phyloP scores from a whole-genome alignment of 176 grass and related monocot genomes.

The Canna indica region DNA sequence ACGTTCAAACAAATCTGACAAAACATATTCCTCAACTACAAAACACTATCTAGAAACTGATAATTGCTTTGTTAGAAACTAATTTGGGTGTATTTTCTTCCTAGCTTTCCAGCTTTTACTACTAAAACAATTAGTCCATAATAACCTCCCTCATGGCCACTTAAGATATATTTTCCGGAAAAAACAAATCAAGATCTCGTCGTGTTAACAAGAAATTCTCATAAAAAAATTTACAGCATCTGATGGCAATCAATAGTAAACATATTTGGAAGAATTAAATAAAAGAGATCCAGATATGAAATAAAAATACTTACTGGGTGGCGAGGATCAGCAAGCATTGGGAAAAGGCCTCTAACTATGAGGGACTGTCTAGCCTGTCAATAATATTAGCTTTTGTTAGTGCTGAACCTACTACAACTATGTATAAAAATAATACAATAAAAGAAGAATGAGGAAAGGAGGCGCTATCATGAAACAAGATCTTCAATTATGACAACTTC shows the following conservation, averaged over 20 bases:
- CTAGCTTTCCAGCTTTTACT: not conserved
- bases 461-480: not conserved
- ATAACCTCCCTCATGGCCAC: too few relatives aligned
- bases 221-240: not conserved
- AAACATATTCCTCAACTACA: too few relatives aligned
- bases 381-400: not conserved
- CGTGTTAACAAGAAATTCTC: not conserved
- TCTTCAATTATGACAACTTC: not conserved
- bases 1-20: too few relatives aligned
- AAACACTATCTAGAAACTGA: too few relatives aligned
- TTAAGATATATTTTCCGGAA: too few relatives aligned
- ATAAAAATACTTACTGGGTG: conserved; percentile 64
- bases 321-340: conserved; percentile 96
- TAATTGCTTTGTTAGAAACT: not conserved
- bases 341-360: conserved; percentile 92
- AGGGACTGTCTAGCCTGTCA: conserved; percentile 92
- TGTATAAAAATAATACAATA: not conserved
- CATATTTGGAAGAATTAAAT: not conserved
- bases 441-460: not conserved
- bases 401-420: not conserved
- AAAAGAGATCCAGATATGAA: not conserved
- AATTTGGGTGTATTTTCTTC: not conserved
- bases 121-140: too few relatives aligned
- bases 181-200: too few relatives aligned
- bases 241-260: not conserved